These are phyloP conservation scores for Aspergillus novoparasiticus DNA, from an alignment of 2,329 filamentous ascomycete species.

Conservation along the genomic window DNA sequence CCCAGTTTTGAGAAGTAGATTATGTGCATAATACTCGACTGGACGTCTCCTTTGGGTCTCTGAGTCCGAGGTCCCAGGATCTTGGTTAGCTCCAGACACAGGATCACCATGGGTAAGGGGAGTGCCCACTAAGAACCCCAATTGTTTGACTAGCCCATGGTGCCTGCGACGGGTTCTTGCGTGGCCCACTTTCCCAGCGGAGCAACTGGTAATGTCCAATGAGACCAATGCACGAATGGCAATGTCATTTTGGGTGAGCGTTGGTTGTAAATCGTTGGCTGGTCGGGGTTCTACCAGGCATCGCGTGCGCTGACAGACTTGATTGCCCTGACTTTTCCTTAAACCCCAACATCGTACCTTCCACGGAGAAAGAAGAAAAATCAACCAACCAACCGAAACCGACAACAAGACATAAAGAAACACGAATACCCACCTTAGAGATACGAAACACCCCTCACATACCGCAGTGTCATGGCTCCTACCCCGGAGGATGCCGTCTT, in stretches of 20 bases:
- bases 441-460: not conserved
- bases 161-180: not conserved
- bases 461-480: constrained; percentile 5
- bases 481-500: constrained; percentile 22
- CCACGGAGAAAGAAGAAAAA: not conserved
- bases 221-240: not conserved
- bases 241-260: not conserved
- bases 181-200: not conserved
- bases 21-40: not conserved
- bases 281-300: not conserved
- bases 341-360: not conserved
- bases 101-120: not conserved
- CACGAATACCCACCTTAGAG: not conserved
- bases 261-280: not conserved
- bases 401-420: not conserved
- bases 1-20: not conserved
- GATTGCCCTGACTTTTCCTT: not conserved
- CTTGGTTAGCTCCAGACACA: not conserved
- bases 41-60: not conserved
- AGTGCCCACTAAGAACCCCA: not conserved
- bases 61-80: not conserved
- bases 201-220: not conserved
- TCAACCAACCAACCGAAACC: not conserved
- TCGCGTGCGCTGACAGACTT: not conserved
- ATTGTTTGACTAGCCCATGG: not conserved